Percentiles rank a stretch among this genome's conserved stretches.
Evolutionary conservation across 805 yeast genomes (phyloP).

Genomic region (Wickerhamiella parazyma): DNA sequence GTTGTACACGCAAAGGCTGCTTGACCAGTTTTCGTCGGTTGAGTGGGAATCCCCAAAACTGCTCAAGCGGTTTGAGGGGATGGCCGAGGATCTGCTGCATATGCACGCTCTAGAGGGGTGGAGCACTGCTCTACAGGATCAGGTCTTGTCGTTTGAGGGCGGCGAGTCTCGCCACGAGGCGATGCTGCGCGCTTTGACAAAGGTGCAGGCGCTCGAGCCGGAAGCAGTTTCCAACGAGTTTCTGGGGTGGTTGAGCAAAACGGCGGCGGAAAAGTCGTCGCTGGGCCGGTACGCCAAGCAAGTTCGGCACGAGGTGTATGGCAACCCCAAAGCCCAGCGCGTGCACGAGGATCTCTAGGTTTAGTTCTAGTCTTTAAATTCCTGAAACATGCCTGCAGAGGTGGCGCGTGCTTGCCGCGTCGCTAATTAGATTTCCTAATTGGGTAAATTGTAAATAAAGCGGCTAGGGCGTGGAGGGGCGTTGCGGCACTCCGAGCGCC

Average conservation of each 20-base stretch:
- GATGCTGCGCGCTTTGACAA: background rate
- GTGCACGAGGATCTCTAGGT: slow-evolving; percentile 6
- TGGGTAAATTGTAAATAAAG: slow-evolving; percentile 5
- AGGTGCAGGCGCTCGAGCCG: background rate
- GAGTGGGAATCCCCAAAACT: slow-evolving; percentile 2
- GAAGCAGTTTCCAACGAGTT: background rate
- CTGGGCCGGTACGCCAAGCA: slow-evolving; percentile 3
- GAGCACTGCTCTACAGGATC: background rate
- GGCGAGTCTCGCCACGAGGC: background rate
- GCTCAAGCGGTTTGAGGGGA: slow-evolving; percentile 1
- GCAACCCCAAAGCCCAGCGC: slow-evolving; percentile 13
- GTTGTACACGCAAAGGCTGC: slow-evolving; percentile 14
- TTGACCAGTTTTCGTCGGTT: slow-evolving; percentile 5
- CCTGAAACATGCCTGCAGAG: too few relatives aligned
- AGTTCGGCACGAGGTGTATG: slow-evolving; percentile 11
- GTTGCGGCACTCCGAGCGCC: too few relatives aligned
- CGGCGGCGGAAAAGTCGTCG: background rate
- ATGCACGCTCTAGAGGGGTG: background rate
- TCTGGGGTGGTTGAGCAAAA: slow-evolving; percentile 7
- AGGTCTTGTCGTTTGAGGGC: background rate
- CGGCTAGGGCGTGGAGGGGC: too few relatives aligned
- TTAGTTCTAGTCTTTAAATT: too few relatives aligned
- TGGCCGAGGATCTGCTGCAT: slow-evolving; percentile 7
- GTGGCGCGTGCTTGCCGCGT: too few relatives aligned
- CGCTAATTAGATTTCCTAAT: slow-evolving; percentile 5